phyloP scores from a whole-genome alignment of 192 early-diverging fungal species.

The Entrophospora sp. region DNA sequence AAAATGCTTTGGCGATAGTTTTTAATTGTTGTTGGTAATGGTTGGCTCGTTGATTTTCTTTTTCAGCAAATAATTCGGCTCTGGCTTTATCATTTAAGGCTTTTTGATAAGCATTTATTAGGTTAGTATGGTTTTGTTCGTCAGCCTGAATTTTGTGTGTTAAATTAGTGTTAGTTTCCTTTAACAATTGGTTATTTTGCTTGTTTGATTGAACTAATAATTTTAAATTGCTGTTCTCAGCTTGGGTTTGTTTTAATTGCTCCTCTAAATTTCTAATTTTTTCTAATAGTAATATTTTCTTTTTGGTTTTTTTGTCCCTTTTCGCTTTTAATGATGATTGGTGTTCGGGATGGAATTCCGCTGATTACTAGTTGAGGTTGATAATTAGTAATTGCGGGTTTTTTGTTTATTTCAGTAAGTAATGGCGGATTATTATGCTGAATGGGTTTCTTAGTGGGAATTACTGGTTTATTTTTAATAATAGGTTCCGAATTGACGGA shows the following conservation, averaged over 20 bases:
- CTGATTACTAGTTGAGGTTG: background rate
- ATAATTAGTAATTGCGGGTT: background rate
- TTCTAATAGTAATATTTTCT: background rate
- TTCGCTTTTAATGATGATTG: background rate
- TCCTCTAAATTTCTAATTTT: conserved; percentile 4
- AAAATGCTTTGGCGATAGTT: background rate
- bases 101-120: background rate
- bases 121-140: background rate
- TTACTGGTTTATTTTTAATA: background rate
- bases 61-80: too few relatives aligned
- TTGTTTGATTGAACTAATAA: background rate
- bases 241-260: too few relatives aligned
- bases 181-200: background rate
- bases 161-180: background rate
- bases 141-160: background rate
- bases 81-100: background rate
- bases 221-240: background rate
- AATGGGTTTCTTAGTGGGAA: background rate
- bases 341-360: background rate
- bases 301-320: too few relatives aligned
- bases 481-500: background rate
- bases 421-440: background rate
- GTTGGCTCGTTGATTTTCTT: background rate
- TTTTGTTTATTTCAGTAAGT: background rate
- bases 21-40: background rate